Base-by-base conservation (phyloP, 257 asterid species). In the Nicotiana benthamiana region DNA sequence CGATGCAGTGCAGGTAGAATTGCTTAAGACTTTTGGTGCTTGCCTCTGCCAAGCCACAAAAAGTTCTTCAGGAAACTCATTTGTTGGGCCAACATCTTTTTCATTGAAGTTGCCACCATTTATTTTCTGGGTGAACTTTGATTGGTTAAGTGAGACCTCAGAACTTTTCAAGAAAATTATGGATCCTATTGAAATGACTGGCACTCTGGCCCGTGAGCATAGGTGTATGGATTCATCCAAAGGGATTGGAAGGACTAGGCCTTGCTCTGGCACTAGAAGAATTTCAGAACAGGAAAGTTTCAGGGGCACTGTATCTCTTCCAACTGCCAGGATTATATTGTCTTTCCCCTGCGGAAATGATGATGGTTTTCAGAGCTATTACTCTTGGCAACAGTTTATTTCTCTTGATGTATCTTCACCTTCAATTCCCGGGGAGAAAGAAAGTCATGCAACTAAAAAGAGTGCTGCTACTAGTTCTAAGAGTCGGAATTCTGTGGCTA, bases 241-340 rank as follows among this genome's bases (percentile, higher is more conserved):
- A 32, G 86, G 80, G 84, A 89, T 75, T 80, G 89, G 77, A 80
- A 85, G 85, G 80, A 88, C 84, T 48, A 52, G 46, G 60, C 81
- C 88, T 65, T 79, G 36, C 80, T 62, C 85, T 86, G 79, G 54
- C 83, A 64, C 83, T 82, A 64, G 88, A 61, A 79, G 75, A 62
- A 63, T 32, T 70, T 82, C 92, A 32, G 65, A 84, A 26, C 79
- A 80, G 80, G 88, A 87, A 84, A 81, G 57, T 82, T 78, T 90
- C 72, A 87, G 80, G 86, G 94, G 93, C 77, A 86, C 83, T 80
- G 83, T 96, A 86, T 88, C 83, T 83, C 86, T 96, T 82, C 88
- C 90, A 85, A 87, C 88, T 88, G 93, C 95, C 75, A 91, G 98
- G 87, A 91, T 96, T 75, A 86, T 96, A 67, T 80, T 96, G 64